These are phyloP conservation scores for Dactylellina haptotyla DNA, from an alignment of 2,329 filamentous ascomycete species.

Conservation along the genomic window DNA sequence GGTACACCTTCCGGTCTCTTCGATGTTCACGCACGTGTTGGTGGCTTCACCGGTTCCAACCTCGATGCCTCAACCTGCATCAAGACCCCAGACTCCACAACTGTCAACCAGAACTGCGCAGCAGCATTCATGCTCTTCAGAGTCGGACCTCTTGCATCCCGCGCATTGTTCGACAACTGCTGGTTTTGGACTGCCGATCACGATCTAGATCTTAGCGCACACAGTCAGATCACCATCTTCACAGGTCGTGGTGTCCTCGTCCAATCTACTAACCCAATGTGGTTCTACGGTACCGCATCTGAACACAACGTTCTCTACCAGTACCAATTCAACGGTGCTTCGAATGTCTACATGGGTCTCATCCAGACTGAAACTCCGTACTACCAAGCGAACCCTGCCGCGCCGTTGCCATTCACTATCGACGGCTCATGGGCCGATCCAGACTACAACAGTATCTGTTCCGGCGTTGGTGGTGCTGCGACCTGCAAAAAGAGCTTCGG, in stretches of 20 bases:
- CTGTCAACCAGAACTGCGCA: conserved; percentile 60
- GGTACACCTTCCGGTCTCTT: conserved; percentile 71
- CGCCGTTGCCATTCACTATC: conserved; percentile 62
- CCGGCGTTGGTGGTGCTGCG: neutral
- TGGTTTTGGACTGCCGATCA: conserved; percentile 68
- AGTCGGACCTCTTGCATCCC: conserved; percentile 59
- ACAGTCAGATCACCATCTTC: conserved; percentile 62
- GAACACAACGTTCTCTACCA: conserved; percentile 73
- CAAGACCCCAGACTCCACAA: conserved; percentile 62
- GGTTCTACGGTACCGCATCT: conserved; percentile 67
- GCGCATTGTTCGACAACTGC: conserved; percentile 67
- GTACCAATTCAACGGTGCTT: conserved; percentile 82
- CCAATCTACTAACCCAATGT: conserved; percentile 65
- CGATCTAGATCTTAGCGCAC: conserved; percentile 64
- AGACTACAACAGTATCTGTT: conserved; percentile 26
- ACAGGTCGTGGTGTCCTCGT: conserved; percentile 65
- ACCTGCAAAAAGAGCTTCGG: conserved; percentile 59
- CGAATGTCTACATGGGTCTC: conserved; percentile 81
- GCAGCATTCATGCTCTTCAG: conserved; percentile 63
- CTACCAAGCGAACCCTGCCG: conserved; percentile 64
- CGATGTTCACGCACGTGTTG: conserved; percentile 94
- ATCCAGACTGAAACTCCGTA: conserved; percentile 89
- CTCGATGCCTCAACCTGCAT: conserved; percentile 62
- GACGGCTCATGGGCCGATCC: conserved; percentile 55
- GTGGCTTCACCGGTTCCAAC: conserved; percentile 69